Percentiles rank a stretch among this genome's conserved stretches.
Conservation (phyloP, 2,329 filamentous ascomycete genomes). For the Sporothrix brasiliensis region DNA sequence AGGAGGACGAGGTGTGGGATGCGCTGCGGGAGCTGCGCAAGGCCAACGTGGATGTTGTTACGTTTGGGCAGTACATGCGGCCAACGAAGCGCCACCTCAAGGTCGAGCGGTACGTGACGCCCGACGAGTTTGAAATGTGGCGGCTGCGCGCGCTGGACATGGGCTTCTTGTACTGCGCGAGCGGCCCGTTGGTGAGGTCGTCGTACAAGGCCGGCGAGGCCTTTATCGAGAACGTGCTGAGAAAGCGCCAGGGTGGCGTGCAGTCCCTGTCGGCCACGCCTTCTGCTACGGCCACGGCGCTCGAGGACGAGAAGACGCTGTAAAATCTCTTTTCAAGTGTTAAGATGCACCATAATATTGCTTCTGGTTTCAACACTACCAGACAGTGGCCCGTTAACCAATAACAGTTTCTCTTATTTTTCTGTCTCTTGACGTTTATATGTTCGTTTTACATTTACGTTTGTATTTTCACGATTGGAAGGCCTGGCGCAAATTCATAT, state of each 20-base stretch:
- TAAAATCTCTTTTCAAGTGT: slow-evolving; percentile 1
- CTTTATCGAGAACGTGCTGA: slow-evolving; percentile 97
- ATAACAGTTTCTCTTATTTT: neutral
- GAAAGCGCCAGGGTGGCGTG: slow-evolving; percentile 67
- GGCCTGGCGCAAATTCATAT: slow-evolving; percentile 14
- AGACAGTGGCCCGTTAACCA: neutral
- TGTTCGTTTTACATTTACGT: neutral
- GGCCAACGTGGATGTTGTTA: slow-evolving; percentile 87
- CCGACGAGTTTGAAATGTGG: slow-evolving; percentile 90
- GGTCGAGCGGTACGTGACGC: slow-evolving; percentile 92
- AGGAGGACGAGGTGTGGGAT: slow-evolving; percentile 80
- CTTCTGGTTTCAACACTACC: slow-evolving; percentile 25
- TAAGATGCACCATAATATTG: neutral
- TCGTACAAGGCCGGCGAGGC: slow-evolving; percentile 98
- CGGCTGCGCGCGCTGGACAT: slow-evolving; percentile 84
- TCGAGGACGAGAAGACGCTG: slow-evolving; percentile 23
- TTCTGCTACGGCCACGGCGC: neutral
- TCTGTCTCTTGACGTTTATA: neutral
- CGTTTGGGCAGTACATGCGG: slow-evolving; percentile 99
- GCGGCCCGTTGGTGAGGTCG: slow-evolving; percentile 87
- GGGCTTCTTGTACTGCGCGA: slow-evolving; percentile 96
- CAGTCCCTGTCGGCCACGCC: slow-evolving; percentile 28
- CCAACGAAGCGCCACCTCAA: slow-evolving; percentile 98
- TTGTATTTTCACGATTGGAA: neutral
- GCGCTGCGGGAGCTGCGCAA: slow-evolving; percentile 77